These are phyloP conservation scores for Knoxia roxburghii DNA, from an alignment of 257 asterid species.

Conservation along the genomic window DNA sequence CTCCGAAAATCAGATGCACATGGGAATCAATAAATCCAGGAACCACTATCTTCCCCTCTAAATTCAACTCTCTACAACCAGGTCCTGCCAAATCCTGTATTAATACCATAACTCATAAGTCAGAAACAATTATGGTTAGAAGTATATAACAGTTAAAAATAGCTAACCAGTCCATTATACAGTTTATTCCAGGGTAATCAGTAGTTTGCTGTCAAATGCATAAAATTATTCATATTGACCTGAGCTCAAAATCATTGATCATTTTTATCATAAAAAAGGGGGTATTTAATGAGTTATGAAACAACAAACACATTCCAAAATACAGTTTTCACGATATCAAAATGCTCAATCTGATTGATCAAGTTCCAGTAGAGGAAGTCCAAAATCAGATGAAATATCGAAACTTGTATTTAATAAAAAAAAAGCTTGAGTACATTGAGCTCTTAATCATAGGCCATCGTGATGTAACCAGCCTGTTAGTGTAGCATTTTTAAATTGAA, in stretches of 20 bases:
- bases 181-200: background rate
- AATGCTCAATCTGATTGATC: background rate
- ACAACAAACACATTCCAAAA: background rate
- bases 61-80: constrained; percentile 43
- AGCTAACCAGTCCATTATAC: background rate
- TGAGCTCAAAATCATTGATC: background rate
- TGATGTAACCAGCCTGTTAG: background rate
- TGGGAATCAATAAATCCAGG: constrained; percentile 99
- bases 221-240: background rate
- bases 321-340: background rate
- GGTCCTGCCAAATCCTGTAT: constrained; percentile 59
- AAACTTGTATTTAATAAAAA: background rate
- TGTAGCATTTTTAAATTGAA: background rate
- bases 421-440: background rate
- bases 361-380: background rate
- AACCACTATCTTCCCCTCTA: constrained; percentile 62
- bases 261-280: background rate
- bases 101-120: constrained; percentile 16
- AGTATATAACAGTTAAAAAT: background rate
- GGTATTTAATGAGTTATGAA: background rate
- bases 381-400: background rate
- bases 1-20: constrained; percentile 79
- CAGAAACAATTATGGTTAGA: background rate
- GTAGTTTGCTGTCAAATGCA: background rate
- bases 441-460: background rate